phyloP scores from a whole-genome alignment of 2,329 filamentous ascomycete species.

The Xylariaceae sp. region DNA sequence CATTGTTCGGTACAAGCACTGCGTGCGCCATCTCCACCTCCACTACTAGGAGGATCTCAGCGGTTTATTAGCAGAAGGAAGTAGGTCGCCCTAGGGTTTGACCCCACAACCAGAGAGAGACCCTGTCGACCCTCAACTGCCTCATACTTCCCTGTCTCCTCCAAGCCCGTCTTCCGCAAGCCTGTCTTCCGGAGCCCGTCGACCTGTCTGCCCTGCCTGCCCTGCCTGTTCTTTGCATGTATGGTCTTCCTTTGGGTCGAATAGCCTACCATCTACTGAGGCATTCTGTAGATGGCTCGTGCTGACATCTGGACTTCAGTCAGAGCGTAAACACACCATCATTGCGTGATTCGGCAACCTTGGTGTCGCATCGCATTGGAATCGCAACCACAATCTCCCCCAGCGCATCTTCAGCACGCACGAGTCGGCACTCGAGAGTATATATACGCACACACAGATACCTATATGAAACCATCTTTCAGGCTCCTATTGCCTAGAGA shows the following conservation, averaged over 20 bases:
- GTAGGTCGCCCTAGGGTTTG: no score
- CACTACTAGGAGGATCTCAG: no score
- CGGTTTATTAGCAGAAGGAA: no score
- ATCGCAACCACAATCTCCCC: constrained; percentile 3
- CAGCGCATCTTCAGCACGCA: neutral
- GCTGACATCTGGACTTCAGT: constrained; percentile 4
- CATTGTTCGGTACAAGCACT: constrained; percentile 4
- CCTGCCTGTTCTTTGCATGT: constrained; percentile 1
- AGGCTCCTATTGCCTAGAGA: constrained; percentile 1
- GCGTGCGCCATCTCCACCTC: constrained; percentile 1
- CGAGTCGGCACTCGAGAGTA: constrained; percentile 4
- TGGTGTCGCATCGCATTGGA: neutral
- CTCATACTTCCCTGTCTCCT: no score
- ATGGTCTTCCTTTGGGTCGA: neutral
- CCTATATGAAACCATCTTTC: neutral
- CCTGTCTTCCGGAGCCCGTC: no score
- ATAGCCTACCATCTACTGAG: no score
- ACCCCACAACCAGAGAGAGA: no score
- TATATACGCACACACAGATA: constrained; percentile 8
- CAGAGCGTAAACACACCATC: constrained; percentile 1
- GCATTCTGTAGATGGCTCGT: neutral
- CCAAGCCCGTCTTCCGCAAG: no score
- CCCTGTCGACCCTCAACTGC: no score
- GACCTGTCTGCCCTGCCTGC: neutral
- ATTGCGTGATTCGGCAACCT: constrained; percentile 2